A percentile compares a stretch with the other conserved stretches of the same genome.
Conservation (phyloP, 2,329 filamentous ascomycete genomes). For the Sarocladium kiliense region DNA sequence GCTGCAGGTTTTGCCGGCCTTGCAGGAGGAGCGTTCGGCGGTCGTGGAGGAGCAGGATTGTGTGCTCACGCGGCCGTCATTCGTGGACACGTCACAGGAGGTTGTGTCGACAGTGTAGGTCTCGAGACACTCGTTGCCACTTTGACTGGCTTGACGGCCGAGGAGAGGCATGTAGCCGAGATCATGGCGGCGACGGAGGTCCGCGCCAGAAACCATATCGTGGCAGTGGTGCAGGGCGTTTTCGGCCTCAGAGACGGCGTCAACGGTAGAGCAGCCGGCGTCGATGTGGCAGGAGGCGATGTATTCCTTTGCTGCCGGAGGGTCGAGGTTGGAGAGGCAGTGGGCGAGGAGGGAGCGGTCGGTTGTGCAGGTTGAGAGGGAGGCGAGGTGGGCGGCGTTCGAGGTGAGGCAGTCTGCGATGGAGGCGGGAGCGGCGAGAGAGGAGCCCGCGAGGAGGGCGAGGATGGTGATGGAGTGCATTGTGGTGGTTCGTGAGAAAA, state of each 20-base stretch:
- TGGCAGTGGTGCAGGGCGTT: constrained; percentile 27
- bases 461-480: constrained; percentile 18
- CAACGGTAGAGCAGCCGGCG: constrained; percentile 28
- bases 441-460: constrained; percentile 16
- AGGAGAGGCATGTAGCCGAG: constrained; percentile 14
- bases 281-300: constrained; percentile 32
- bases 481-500: background rate
- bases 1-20: constrained; percentile 43
- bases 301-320: constrained; percentile 21
- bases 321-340: constrained; percentile 34
- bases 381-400: constrained; percentile 33
- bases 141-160: constrained; percentile 13
- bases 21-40: constrained; percentile 33
- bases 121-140: constrained; percentile 29
- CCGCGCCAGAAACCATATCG: constrained; percentile 16
- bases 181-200: constrained; percentile 11
- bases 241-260: constrained; percentile 22
- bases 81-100: constrained; percentile 34
- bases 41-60: constrained; percentile 34
- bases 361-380: constrained; percentile 35
- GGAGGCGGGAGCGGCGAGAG: constrained; percentile 32
- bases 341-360: constrained; percentile 32
- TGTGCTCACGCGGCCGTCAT: constrained; percentile 27
- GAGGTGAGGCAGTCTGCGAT: constrained; percentile 36
- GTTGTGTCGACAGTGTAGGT: constrained; percentile 28